phyloP scores from a whole-genome alignment of 768 basidiomycete species.

The Tephrocybe sp. region DNA sequence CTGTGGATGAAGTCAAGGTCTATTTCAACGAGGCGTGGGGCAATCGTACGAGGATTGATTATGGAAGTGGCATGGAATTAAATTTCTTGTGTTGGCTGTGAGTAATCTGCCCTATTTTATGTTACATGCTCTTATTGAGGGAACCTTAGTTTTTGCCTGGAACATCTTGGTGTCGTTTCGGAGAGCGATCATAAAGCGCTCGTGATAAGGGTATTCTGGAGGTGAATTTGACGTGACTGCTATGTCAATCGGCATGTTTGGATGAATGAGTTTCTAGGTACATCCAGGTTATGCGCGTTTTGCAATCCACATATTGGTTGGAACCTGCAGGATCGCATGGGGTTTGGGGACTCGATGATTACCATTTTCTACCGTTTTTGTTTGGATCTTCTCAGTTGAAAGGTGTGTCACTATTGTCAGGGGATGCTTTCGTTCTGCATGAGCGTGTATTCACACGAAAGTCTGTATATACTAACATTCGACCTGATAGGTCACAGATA shows the following conservation, averaged over 20 bases:
- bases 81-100: constrained; percentile 98
- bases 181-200: constrained; percentile 70
- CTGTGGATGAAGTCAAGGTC: constrained; percentile 64
- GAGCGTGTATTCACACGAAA: background rate
- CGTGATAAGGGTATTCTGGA: constrained; percentile 88
- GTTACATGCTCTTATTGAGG: background rate
- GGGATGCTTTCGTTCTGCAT: background rate
- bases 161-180: constrained; percentile 61
- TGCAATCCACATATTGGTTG: constrained; percentile 95
- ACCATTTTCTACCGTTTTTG: constrained; percentile 91
- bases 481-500: constrained; percentile 90
- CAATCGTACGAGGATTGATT: constrained; percentile 88
- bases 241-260: background rate
- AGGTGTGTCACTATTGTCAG: constrained; percentile 30
- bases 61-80: constrained; percentile 99
- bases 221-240: constrained; percentile 38
- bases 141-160: constrained; percentile 68
- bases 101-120: constrained; percentile 27
- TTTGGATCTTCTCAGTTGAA: constrained; percentile 81
- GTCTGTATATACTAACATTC: background rate
- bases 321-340: constrained; percentile 99
- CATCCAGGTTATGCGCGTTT: constrained; percentile 73
- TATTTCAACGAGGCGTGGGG: constrained; percentile 94
- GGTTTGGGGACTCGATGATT: constrained; percentile 96
- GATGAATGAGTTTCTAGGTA: constrained; percentile 60